Evolutionary conservation across 352 stramenopile genomes (phyloP).

Genomic region (Thalassiosira ordinaria): DNA sequence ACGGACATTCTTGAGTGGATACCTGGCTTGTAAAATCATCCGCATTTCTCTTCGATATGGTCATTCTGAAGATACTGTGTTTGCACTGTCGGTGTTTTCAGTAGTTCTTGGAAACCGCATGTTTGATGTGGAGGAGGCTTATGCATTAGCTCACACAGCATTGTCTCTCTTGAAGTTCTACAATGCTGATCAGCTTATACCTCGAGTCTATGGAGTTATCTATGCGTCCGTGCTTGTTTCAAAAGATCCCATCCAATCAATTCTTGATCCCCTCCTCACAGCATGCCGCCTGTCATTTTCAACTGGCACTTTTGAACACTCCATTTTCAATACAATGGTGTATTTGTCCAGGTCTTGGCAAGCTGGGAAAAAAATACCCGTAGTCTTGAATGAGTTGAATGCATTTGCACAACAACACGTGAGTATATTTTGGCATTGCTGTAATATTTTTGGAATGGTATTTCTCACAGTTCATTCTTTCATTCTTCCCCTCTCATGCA

Average conservation of each 20-base stretch:
- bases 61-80: conserved; percentile 39
- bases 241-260: conserved; percentile 24
- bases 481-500: background rate
- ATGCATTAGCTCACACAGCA: conserved; percentile 3
- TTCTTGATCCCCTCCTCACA: conserved; percentile 26
- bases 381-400: conserved; percentile 30
- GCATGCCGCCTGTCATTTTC: conserved; percentile 39
- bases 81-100: conserved; percentile 28
- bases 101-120: conserved; percentile 6
- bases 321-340: conserved; percentile 30
- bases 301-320: conserved; percentile 22
- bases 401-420: conserved; percentile 29
- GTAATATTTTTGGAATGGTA: background rate
- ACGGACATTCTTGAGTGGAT: conserved; percentile 12
- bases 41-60: conserved; percentile 30
- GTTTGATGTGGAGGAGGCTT: conserved; percentile 22
- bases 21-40: conserved; percentile 32
- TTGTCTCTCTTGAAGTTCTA: conserved; percentile 28
- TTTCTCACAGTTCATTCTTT: background rate
- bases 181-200: conserved; percentile 26
- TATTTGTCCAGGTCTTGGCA: conserved; percentile 23
- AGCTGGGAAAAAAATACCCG: conserved; percentile 24
- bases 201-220: conserved; percentile 24
- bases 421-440: conserved; percentile 2
- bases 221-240: conserved; percentile 31